Evolutionary conservation across 306 rosid species (phyloP).

Genomic region (Gillenia trifoliata): DNA sequence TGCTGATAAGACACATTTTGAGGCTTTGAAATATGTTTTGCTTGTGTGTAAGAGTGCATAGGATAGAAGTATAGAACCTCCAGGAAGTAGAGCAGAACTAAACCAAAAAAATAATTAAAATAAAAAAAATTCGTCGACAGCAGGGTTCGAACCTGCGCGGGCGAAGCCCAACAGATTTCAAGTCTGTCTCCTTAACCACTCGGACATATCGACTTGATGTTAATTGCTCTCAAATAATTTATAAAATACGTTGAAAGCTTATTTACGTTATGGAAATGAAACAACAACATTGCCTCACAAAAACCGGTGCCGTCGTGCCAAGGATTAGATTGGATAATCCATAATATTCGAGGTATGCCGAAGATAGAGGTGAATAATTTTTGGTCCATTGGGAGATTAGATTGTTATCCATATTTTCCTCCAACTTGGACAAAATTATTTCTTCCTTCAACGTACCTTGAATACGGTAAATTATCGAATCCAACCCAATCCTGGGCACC

Average conservation of each 20-base stretch:
- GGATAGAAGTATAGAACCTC: neutral
- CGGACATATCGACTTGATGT: conserved; percentile 51
- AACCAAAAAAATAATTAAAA: neutral
- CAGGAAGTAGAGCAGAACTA: neutral
- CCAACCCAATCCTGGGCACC: neutral
- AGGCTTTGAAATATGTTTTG: neutral
- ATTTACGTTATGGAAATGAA: too few relatives aligned
- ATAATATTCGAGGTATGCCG: too few relatives aligned
- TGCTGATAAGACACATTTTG: neutral
- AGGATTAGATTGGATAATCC: neutral
- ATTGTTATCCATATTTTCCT: neutral
- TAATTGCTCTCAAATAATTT: fast-evolving
- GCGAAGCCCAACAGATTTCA: conserved; percentile 76
- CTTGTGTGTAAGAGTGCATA: neutral
- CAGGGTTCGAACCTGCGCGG: conserved; percentile 82
- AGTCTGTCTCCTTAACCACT: conserved; percentile 81
- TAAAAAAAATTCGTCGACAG: conserved; percentile 33
- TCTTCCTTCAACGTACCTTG: neutral
- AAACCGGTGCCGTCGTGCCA: fast-evolving
- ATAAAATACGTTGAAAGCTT: too few relatives aligned
- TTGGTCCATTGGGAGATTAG: neutral
- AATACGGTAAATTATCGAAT: neutral
- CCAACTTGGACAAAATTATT: too few relatives aligned
- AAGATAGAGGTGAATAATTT: neutral
- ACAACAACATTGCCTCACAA: too few relatives aligned